Conservation (phyloP, 2,329 filamentous ascomycete species). For the Penicillium italicum region DNA sequence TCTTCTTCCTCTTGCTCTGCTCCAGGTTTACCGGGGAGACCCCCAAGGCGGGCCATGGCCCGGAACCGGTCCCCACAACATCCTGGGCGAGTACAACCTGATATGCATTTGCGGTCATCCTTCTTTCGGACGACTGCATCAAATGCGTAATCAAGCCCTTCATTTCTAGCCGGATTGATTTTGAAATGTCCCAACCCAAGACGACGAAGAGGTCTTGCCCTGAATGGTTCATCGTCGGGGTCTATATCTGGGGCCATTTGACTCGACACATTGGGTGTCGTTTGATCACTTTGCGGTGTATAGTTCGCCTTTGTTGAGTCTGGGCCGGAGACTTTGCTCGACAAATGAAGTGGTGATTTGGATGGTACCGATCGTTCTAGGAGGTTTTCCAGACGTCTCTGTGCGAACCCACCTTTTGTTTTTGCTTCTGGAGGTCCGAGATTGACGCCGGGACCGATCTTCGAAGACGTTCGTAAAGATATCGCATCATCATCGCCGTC, state of each 20-base stretch:
- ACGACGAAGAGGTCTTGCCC: constrained; percentile 54
- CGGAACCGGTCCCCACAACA: constrained; percentile 75
- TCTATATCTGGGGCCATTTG: constrained; percentile 9
- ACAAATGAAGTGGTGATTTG: constrained; percentile 18
- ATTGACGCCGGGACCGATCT: background rate
- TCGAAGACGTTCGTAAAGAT: background rate
- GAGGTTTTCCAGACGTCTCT: constrained; percentile 32
- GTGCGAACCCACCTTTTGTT: constrained; percentile 4
- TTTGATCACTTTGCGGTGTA: background rate
- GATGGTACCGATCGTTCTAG: constrained; percentile 29
- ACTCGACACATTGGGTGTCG: background rate
- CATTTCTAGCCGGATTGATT: constrained; percentile 69
- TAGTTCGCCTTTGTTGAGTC: background rate
- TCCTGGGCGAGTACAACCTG: constrained; percentile 68
- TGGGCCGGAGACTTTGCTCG: background rate
- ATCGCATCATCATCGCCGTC: constrained; percentile 42
- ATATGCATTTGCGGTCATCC: constrained; percentile 65
- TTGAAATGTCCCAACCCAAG: constrained; percentile 73
- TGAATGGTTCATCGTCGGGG: constrained; percentile 48
- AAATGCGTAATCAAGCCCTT: constrained; percentile 69
- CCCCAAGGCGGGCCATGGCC: constrained; percentile 54
- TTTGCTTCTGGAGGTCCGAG: background rate
- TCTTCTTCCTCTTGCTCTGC: constrained; percentile 22
- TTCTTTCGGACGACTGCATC: constrained; percentile 69
- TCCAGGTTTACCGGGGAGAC: constrained; percentile 26